phyloP scores from a whole-genome alignment of 2,329 filamentous ascomycete genomes.

The Neocatenulostroma microsporum region DNA sequence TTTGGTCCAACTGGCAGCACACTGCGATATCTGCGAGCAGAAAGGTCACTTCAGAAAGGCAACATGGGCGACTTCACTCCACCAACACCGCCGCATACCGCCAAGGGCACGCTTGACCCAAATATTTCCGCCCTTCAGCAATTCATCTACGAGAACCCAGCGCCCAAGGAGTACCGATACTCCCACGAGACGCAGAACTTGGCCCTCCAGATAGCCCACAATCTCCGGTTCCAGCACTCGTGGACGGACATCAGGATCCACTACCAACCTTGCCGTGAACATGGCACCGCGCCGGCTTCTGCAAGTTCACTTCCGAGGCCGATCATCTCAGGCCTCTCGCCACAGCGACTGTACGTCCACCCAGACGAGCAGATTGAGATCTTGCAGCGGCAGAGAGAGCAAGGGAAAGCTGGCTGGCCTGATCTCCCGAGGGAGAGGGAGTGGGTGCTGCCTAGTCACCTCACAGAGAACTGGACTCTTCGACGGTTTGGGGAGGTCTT shows the following conservation, averaged over 20 bases:
- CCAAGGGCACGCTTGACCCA: too few relatives aligned
- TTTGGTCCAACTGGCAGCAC: too few relatives aligned
- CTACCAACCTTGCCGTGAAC: slow-evolving; percentile 9
- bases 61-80: too few relatives aligned
- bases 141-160: slow-evolving; percentile 1
- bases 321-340: slow-evolving; percentile 64
- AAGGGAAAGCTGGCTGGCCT: slow-evolving; percentile 26
- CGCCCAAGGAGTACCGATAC: neutral
- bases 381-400: slow-evolving; percentile 47
- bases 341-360: slow-evolving; percentile 65
- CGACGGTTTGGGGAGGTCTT: slow-evolving; percentile 61
- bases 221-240: slow-evolving; percentile 66
- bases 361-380: slow-evolving; percentile 74
- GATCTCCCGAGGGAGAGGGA: slow-evolving; percentile 48
- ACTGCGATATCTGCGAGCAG: too few relatives aligned
- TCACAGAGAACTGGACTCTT: slow-evolving; percentile 66
- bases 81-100: too few relatives aligned
- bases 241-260: slow-evolving; percentile 59
- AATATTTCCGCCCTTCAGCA: slow-evolving; percentile 4
- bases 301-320: slow-evolving; percentile 49
- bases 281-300: too few relatives aligned
- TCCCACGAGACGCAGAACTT: slow-evolving; percentile 37
- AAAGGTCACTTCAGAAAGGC: too few relatives aligned
- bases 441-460: slow-evolving; percentile 68
- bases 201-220: slow-evolving; percentile 56